Evolutionary conservation across 1,284 basidiomycete genomes (phyloP).

Genomic region (Trametes hirsuta): DNA sequence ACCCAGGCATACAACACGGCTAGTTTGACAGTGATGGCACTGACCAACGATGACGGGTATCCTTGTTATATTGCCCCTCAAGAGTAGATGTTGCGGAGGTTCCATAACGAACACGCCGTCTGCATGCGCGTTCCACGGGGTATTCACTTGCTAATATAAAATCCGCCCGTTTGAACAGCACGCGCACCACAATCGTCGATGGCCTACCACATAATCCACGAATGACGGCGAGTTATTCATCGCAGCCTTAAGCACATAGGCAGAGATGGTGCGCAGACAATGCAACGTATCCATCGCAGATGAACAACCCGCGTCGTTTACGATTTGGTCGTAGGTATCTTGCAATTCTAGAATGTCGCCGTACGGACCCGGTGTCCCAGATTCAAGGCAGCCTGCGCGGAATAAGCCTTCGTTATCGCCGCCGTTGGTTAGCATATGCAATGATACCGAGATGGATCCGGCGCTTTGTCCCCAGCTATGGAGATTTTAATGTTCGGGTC

Average conservation of each 20-base stretch:
- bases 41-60: slow-evolving; percentile 32
- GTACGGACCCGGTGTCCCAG: slow-evolving; percentile 37
- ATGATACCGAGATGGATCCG: slow-evolving; percentile 40
- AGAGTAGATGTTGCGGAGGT: slow-evolving; percentile 9
- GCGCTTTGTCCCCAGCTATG: slow-evolving; percentile 45
- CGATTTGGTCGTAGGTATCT: slow-evolving; percentile 38
- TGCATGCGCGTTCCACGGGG: slow-evolving; percentile 40
- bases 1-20: no score
- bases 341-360: slow-evolving; percentile 33
- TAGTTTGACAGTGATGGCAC: not conserved
- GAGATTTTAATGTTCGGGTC: not conserved
- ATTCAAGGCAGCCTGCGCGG: slow-evolving; percentile 41
- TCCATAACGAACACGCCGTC: slow-evolving; percentile 42
- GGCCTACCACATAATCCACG: slow-evolving; percentile 31
- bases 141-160: slow-evolving; percentile 8
- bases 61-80: slow-evolving; percentile 23
- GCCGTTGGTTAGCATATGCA: slow-evolving; percentile 38
- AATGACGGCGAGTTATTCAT: slow-evolving; percentile 36
- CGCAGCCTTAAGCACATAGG: slow-evolving; percentile 34
- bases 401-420: slow-evolving; percentile 40
- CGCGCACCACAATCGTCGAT: not conserved
- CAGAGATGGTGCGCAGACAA: slow-evolving; percentile 43
- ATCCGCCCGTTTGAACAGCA: no score
- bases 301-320: slow-evolving; percentile 36
- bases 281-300: slow-evolving; percentile 39